phyloP scores from a whole-genome alignment of 495 filamentous ascomycete species.

The Staphylotrichum longicolle region DNA sequence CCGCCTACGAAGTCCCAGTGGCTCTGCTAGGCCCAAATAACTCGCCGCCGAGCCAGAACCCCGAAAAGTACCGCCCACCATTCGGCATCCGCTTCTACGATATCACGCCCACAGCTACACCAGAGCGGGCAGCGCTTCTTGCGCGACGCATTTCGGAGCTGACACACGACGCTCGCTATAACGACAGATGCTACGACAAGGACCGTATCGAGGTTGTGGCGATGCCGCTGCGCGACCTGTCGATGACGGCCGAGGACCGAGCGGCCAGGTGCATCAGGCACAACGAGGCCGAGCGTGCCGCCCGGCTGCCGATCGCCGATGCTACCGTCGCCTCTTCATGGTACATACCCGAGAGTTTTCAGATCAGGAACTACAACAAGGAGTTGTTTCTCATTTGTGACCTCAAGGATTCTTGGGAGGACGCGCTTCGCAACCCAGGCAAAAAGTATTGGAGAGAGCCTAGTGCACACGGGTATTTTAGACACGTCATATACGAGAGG shows the following conservation, averaged over 20 bases:
- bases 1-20: not conserved
- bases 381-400: not conserved
- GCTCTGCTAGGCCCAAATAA: not conserved
- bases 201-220: constrained; percentile 3
- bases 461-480: not conserved
- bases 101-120: not conserved
- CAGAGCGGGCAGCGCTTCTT: not conserved
- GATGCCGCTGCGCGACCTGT: not conserved
- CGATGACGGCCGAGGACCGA: not conserved
- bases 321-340: not conserved
- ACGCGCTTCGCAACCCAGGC: not conserved
- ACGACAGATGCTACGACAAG: not conserved
- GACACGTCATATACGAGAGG: not conserved
- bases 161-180: not conserved
- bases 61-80: not conserved
- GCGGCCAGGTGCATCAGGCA: not conserved
- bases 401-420: constrained; percentile 3
- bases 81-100: constrained; percentile 13
- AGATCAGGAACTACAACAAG: not conserved
- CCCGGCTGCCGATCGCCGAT: not conserved
- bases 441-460: not conserved
- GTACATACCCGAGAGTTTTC: constrained; percentile 1
- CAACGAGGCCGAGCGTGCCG: not conserved
- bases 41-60: not conserved
- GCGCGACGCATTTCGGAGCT: constrained; percentile 8